Evolutionary conservation across 768 basidiomycete species (phyloP), one percentile per base, ranked within the genome.

Genomic region (Tricholomella constricta): DNA sequence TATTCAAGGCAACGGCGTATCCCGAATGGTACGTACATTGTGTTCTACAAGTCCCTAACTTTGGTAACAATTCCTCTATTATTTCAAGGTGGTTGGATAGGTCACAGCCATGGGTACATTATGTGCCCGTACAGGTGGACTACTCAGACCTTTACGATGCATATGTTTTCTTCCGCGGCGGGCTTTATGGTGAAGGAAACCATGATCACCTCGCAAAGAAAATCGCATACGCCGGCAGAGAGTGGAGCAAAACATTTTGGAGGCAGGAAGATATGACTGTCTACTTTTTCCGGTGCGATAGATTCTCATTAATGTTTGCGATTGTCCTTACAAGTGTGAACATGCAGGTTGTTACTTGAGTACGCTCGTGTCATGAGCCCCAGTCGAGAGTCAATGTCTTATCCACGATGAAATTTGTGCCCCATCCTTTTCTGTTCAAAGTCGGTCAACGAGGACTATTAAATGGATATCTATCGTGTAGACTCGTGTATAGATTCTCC

Each of bases 21-120:
- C 85, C 84, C 1, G 86, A 87, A 67, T 88, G 86, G 86, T 83
- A 66, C 7, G 65, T 15, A 34, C 37, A 15, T 15, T 19, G 50
- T 23, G 3, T n/a, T 22, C 11, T 34, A 9, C 29, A 12, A 34
- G 45, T 45, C 29, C 5, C 45, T 11, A 23, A 47, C 29, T 26
- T 17, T 36, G 23, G 6, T 14, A 27, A 19, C 15, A 35, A 23
- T 38, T 15, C 23, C 25, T 37, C 5, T 26, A 10, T 38, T 20
- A 9, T 20, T 20, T 14, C 1, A 43, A 81, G 81, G 81, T 84
- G 71, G 58, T 68, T 68, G 10, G 80, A 83, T 34, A 75, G 82
- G 19, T 70, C 80, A 43, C 78, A 77, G 48, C 81, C 85, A 0
- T 88, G 86, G 85, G 78, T 87, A 2, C 86, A 88, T 61, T 88